These are phyloP conservation scores for Glutinoglossum americanum DNA, from an alignment of 495 filamentous ascomycete species.

Conservation along the genomic window DNA sequence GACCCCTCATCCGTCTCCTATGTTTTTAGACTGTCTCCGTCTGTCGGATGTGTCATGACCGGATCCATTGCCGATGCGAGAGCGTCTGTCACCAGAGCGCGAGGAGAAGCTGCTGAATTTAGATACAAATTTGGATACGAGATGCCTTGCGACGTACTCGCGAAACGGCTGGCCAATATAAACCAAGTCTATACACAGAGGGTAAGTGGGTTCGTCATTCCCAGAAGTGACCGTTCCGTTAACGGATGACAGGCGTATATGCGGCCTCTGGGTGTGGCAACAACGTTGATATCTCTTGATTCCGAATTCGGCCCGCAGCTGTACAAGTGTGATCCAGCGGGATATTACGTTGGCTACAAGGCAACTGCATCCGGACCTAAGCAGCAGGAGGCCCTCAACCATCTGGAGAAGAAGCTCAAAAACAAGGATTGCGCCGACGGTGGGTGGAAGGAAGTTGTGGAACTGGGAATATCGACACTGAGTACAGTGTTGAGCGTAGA, in stretches of 20 bases:
- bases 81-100: conserved; percentile 73
- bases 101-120: conserved; percentile 92
- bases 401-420: conserved; percentile 98
- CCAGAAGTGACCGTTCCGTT: conserved; percentile 2
- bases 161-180: conserved; percentile 94
- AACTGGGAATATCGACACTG: conserved; percentile 80
- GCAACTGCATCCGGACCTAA: conserved; percentile 92
- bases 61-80: conserved; percentile 95
- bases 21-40: conserved; percentile 88
- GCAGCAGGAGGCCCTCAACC: conserved; percentile 93
- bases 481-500: conserved; percentile 94
- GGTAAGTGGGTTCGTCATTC: conserved; percentile 29
- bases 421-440: conserved; percentile 91
- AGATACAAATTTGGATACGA: conserved; percentile 97
- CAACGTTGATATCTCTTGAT: conserved; percentile 83
- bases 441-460: conserved; percentile 93
- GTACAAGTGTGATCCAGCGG: conserved; percentile 95
- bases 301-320: conserved; percentile 85
- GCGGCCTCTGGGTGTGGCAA: conserved; percentile 88
- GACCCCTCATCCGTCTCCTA: conserved; percentile 93
- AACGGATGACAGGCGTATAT: conserved; percentile 61
- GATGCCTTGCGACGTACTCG: conserved; percentile 93
- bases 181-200: conserved; percentile 97
- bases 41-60: conserved; percentile 95
- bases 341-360: conserved; percentile 96